Conservation (phyloP, 805 yeast species). For the Kodamaea kaohsiungensis region DNA sequence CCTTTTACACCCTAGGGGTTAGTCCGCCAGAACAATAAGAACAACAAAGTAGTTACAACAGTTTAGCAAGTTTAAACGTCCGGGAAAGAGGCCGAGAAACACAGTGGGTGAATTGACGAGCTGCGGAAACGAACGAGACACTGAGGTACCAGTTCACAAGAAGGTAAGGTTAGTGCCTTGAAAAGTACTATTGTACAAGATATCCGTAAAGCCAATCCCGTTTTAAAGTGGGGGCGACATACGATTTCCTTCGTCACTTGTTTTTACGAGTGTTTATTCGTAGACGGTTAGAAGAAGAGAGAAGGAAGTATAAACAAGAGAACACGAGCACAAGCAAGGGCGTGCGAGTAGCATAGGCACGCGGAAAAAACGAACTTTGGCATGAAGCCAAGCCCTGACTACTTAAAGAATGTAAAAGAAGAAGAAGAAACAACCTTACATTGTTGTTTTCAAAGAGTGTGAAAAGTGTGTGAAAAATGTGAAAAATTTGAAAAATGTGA, state of each 20-base stretch:
- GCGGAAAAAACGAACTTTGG: background rate
- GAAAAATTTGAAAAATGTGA: background rate
- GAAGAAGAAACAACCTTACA: background rate
- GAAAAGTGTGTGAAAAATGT: background rate
- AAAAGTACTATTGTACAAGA: background rate
- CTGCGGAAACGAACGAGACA: background rate
- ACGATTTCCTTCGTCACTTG: background rate
- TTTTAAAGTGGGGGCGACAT: background rate
- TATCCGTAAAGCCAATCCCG: background rate
- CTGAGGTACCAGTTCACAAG: background rate
- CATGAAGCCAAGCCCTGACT: background rate
- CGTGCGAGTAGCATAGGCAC: background rate
- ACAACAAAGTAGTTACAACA: background rate
- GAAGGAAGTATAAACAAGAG: no score
- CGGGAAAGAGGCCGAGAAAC: background rate
- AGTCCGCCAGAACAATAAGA: background rate
- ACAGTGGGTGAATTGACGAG: background rate
- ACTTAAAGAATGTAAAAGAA: background rate
- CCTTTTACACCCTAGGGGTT: background rate
- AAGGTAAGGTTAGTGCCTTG: background rate
- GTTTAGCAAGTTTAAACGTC: background rate
- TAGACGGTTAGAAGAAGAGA: background rate
- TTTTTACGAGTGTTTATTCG: background rate
- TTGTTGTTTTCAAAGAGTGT: background rate
- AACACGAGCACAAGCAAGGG: background rate